Evolutionary conservation across 2,329 filamentous ascomycete genomes (phyloP), one percentile per base, ranked within the genome.

Genomic region (Sporothrix pallida): DNA sequence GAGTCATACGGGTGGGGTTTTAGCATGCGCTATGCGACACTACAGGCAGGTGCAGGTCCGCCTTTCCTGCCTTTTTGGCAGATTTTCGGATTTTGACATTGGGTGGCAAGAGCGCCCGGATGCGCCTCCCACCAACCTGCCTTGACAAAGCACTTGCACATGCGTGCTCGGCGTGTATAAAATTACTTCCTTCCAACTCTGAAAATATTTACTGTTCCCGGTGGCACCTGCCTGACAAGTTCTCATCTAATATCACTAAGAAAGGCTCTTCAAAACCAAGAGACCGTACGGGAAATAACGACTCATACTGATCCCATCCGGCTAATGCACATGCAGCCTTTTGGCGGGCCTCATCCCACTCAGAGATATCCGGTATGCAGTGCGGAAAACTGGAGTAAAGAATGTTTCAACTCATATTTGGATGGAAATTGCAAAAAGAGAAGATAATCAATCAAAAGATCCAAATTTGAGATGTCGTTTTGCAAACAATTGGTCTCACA

Each of bases 1-100:
- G 62, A 67, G 62, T 67, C 62, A 67, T 48, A 67, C 62, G 42
- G 31, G 62, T 67, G 62, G 42, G 20, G 60, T 20, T 17, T 23
- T 48, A 12, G 17, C n/a, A 5, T 67, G n/a, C 62, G 62, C 62
- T 65, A 65, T 65, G 62, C 48, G 52, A 23, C n/a, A 44, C 62
- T 46, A 20, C 20, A 7, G 62, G 62, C 62, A 67, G 62, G 62
- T 15, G 62, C 42, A 65, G 37, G 26, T 48, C 58, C 20, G 62
- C 62, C 15, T 4, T 44, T 12, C 60, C 60, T 65, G 60, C 60
- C 60, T 23, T 7, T 65, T 65, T 65, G 60, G 37, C 37, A 63
- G 9, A 63, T 23, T 63, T 46, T 23, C 62, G 23, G 42, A 48
- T 23, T 26, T 67, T 46, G 17, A 65, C 58, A 20, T 17, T 52